A percentile compares a stretch with the other conserved stretches of the same genome.
Conservation (phyloP, 2,329 filamentous ascomycete species). For the Aspergillus jensenii region DNA sequence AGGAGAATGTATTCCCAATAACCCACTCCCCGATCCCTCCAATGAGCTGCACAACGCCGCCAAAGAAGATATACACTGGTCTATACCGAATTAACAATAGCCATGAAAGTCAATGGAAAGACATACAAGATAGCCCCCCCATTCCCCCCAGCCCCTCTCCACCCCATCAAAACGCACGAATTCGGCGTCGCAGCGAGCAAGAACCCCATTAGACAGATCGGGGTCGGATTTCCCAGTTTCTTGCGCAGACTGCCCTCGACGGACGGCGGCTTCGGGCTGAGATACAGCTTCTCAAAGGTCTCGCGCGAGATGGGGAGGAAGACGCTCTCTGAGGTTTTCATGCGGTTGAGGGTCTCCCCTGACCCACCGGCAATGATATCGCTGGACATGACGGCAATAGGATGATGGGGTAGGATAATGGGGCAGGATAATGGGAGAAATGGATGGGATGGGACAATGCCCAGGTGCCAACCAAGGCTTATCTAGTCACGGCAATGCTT, state of each 20-base stretch:
- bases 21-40: slow-evolving; percentile 49
- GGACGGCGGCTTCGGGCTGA: slow-evolving; percentile 51
- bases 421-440: too few species aligned
- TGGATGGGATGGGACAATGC: too few species aligned
- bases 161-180: slow-evolving; percentile 58
- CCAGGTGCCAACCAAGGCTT: too few species aligned
- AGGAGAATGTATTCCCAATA: slow-evolving; percentile 58
- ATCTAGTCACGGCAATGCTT: too few species aligned
- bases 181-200: slow-evolving; percentile 55
- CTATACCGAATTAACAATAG: slow-evolving; percentile 11
- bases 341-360: slow-evolving; percentile 28
- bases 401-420: background rate
- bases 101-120: too few species aligned
- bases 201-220: slow-evolving; percentile 59
- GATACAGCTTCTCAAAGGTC: slow-evolving; percentile 64
- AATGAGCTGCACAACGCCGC: slow-evolving; percentile 43
- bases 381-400: background rate
- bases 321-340: slow-evolving; percentile 42
- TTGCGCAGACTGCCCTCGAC: slow-evolving; percentile 56
- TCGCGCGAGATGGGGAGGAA: slow-evolving; percentile 55
- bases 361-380: slow-evolving; percentile 21
- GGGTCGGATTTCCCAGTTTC: slow-evolving; percentile 63
- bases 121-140: slow-evolving; percentile 47
- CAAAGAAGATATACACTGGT: slow-evolving; percentile 48
- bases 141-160: slow-evolving; percentile 56